Base-by-base conservation (phyloP, 768 basidiomycete species). In the Russula olivacea region DNA sequence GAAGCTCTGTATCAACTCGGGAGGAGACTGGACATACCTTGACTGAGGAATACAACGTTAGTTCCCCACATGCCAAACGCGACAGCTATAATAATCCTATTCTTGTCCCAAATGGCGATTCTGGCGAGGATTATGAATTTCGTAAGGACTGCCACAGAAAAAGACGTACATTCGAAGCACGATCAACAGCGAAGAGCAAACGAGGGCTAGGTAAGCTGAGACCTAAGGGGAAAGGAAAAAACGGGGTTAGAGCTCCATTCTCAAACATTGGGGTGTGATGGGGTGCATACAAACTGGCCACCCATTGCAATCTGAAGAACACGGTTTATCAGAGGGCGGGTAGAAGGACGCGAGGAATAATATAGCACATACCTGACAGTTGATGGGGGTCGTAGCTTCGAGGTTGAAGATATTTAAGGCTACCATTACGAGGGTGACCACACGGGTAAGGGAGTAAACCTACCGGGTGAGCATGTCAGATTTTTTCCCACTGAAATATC, bases 391-490 rank as follows among this genome's bases (percentile, higher is more conserved):
- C 3, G 32, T 14, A 25, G 14, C 1, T 4, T 62, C 36, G 10
- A 65, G 2, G 0, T 15, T 21, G 5, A 58, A 9, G 12, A 65
- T 15, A 1, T 61, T 49, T 3, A 62, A 19, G 2, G 34, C 23
- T 15, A 57, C 64, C 21, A 32, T 2, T 19, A 51, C 10, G 30
- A 65, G 61, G 32, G 64, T 36, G 40, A 15, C 2, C 2, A 41
- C 4, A 15, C 64, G 61, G 2, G 61, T 48, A 3, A 65, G 32
- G 23, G 55, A 65, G n/a, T 65, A 65, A 34, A 65, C 23, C 64
- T 65, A 38, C 19, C 4, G 7, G 17, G 10, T 15, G 28, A 25
- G 23, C 5, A 38, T 9, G 9, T 55, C 2, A 55, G 47, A n/a
- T 9, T 11, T 7, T 40, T 36, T 19, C 11, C 7, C 8, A 36